Conservation (phyloP, 345 rosid species). For the Salix suchowensis region DNA sequence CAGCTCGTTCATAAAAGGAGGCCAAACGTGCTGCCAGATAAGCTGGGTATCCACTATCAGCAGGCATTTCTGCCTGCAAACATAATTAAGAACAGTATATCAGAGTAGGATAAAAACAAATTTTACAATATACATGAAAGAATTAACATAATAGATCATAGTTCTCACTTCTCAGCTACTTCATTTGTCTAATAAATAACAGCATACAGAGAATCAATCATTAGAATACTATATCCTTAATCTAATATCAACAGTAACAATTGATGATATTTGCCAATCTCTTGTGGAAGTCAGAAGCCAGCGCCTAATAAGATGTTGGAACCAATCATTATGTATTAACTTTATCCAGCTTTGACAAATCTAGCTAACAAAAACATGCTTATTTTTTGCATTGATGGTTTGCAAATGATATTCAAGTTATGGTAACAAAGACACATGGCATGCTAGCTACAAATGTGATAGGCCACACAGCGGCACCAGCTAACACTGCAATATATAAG, state of each 20-base stretch:
- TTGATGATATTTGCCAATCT: neutral
- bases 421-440: neutral
- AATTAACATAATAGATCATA: neutral
- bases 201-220: neutral
- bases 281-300: neutral
- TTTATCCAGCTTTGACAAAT: neutral
- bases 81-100: constrained; percentile 17
- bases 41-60: constrained; percentile 99
- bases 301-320: neutral
- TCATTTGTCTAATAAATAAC: neutral
- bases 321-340: neutral
- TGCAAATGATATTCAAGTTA: neutral
- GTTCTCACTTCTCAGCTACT: neutral
- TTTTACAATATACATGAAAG: neutral
- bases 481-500: neutral
- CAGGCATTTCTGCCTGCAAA: constrained; percentile 99
- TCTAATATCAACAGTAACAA: neutral
- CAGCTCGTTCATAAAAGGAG: constrained; percentile 98
- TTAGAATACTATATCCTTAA: neutral
- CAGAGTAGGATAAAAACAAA: neutral
- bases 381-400: neutral
- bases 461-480: neutral
- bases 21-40: constrained; percentile 98
- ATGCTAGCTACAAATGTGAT: neutral
- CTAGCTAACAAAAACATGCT: neutral